Conservation (phyloP, 805 yeast genomes). For the Ogataea pini region DNA sequence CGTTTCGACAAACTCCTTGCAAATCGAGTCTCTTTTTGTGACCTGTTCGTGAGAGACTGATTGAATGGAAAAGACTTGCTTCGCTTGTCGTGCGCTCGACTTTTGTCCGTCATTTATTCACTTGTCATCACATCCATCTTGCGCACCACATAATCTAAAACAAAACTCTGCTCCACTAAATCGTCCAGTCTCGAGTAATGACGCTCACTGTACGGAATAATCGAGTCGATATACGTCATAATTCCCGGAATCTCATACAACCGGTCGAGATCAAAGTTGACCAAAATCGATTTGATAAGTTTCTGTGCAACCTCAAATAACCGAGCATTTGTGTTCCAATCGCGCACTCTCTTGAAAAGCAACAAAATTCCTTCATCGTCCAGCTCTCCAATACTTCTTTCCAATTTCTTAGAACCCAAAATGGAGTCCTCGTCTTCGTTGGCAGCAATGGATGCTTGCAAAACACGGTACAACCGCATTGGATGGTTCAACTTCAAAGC, state of each 20-base stretch:
- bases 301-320: constrained; percentile 81
- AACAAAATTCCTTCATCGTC: constrained; percentile 57
- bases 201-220: constrained; percentile 86
- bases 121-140: constrained; percentile 58
- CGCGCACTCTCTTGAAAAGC: constrained; percentile 76
- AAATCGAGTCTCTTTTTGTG: no score
- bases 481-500: constrained; percentile 91
- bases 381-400: constrained; percentile 58
- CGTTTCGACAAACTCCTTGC: no score
- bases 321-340: constrained; percentile 91
- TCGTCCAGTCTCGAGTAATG: constrained; percentile 78
- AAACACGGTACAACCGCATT: constrained; percentile 77
- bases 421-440: constrained; percentile 49
- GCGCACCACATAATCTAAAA: constrained; percentile 79
- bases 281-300: constrained; percentile 64
- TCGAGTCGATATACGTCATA: constrained; percentile 65
- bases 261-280: constrained; percentile 52
- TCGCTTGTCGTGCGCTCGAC: no score
- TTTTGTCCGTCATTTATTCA: no score
- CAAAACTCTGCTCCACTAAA: constrained; percentile 79
- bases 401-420: constrained; percentile 62
- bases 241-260: constrained; percentile 68
- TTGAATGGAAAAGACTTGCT: no score
- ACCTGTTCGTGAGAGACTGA: no score
- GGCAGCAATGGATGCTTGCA: constrained; percentile 59